Evolutionary conservation across 768 basidiomycete species (phyloP).

Genomic region (Chalciporus chontae): DNA sequence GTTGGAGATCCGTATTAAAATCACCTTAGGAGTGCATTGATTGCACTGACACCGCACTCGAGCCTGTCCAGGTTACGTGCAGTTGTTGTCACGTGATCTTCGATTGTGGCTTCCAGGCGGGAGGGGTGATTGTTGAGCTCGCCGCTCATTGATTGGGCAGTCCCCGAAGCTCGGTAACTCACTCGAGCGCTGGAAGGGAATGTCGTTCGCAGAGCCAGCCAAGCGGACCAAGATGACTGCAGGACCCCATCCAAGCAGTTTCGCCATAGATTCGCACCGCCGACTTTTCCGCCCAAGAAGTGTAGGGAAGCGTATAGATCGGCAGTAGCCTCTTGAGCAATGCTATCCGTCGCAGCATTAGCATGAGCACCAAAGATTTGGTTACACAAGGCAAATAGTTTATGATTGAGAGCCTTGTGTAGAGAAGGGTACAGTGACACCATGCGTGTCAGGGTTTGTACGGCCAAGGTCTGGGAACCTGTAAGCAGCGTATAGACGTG

Average conservation of each 20-base stretch:
- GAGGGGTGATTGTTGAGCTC: slow-evolving; percentile 8
- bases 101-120: slow-evolving; percentile 19
- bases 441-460: slow-evolving; percentile 49
- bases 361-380: slow-evolving; percentile 54
- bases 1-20: not conserved
- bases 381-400: slow-evolving; percentile 52
- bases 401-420: slow-evolving; percentile 51
- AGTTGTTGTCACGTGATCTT: slow-evolving; percentile 47
- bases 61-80: slow-evolving; percentile 63
- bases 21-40: slow-evolving; percentile 57
- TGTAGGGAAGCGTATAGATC: slow-evolving; percentile 61
- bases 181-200: slow-evolving; percentile 42
- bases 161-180: slow-evolving; percentile 5
- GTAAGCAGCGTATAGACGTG: slow-evolving; percentile 3
- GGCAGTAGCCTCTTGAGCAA: slow-evolving; percentile 47
- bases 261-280: slow-evolving; percentile 67
- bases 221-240: slow-evolving; percentile 60
- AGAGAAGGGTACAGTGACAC: slow-evolving; percentile 65
- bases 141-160: slow-evolving; percentile 7
- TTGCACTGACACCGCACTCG: slow-evolving; percentile 45
- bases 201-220: slow-evolving; percentile 56
- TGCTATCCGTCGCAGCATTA: slow-evolving; percentile 37
- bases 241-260: slow-evolving; percentile 72
- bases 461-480: slow-evolving; percentile 40
- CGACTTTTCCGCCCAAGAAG: slow-evolving; percentile 76